A percentile compares a stretch with the other conserved stretches of the same genome.
Evolutionary conservation across 306 rosid genomes (phyloP).

Genomic region (Medicago arabica): DNA sequence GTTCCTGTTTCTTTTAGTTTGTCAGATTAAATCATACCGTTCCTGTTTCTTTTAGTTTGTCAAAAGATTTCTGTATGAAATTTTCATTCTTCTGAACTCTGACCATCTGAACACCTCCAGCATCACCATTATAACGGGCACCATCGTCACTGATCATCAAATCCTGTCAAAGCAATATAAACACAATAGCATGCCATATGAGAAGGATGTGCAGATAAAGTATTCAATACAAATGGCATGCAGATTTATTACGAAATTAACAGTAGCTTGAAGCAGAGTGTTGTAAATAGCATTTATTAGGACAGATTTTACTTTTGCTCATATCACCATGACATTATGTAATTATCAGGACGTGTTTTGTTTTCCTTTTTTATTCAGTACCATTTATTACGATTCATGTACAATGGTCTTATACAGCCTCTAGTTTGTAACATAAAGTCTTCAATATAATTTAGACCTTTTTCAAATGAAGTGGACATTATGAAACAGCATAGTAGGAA

Average conservation of each 20-base stretch:
- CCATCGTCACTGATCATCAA: constrained; percentile 53
- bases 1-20: constrained; percentile 84
- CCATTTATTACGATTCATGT: neutral
- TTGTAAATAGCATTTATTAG: neutral
- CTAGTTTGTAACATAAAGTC: constrained; percentile 7
- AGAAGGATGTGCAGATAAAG: neutral
- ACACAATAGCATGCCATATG: neutral
- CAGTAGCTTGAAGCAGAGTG: neutral
- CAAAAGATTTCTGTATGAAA: constrained; percentile 70
- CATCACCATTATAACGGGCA: constrained; percentile 47
- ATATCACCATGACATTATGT: neutral
- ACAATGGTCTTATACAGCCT: neutral
- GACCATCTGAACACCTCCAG: constrained; percentile 54
- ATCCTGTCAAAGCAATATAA: constrained; percentile 56
- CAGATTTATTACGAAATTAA: constrained; percentile 12
- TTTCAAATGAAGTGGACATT: neutral
- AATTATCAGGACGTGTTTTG: neutral
- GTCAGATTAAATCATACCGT: constrained; percentile 56
- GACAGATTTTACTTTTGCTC: neutral
- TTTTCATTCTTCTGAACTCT: constrained; percentile 71
- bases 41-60: constrained; percentile 82
- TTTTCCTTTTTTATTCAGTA: neutral
- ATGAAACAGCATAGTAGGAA: neutral
- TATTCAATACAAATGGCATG: constrained; percentile 31
- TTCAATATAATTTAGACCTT: constrained; percentile 3